phyloP scores from a whole-genome alignment of 108 stramenopile genomes.

The Schizochytrium sp. region DNA sequence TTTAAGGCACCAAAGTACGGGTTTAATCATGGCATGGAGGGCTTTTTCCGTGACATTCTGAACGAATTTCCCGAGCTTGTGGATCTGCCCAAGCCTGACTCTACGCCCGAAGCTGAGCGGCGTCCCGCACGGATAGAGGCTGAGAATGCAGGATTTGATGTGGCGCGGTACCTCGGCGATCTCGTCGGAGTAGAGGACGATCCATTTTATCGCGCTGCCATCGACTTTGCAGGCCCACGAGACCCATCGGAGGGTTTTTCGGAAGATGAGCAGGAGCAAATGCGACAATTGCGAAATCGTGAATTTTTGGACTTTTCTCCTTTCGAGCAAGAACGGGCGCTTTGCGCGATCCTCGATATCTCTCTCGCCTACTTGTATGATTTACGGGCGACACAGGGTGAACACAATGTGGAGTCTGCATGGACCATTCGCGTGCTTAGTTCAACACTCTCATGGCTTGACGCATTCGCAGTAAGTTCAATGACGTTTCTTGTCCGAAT shows the following conservation, averaged over 20 bases:
- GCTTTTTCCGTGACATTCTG: not conserved
- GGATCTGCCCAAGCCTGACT: conserved; percentile 1
- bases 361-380: conserved; percentile 20
- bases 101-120: not conserved
- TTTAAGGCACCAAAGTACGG: not conserved
- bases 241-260: not conserved
- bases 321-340: not conserved
- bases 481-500: not conserved
- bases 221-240: not conserved
- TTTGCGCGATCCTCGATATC: not conserved
- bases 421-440: conserved; percentile 23
- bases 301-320: not conserved
- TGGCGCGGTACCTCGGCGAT: conserved; percentile 11
- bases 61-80: not conserved
- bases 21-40: not conserved
- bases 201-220: not conserved
- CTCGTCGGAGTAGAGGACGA: not conserved
- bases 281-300: not conserved
- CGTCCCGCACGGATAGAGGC: not conserved
- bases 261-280: not conserved
- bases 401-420: conserved; percentile 25
- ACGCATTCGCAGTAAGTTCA: not conserved
- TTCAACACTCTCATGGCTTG: conserved; percentile 20
- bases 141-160: not conserved
- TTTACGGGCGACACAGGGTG: conserved; percentile 10